Evolutionary conservation across 2,329 filamentous ascomycete species (phyloP).

Genomic region (Phialophora macrospora): DNA sequence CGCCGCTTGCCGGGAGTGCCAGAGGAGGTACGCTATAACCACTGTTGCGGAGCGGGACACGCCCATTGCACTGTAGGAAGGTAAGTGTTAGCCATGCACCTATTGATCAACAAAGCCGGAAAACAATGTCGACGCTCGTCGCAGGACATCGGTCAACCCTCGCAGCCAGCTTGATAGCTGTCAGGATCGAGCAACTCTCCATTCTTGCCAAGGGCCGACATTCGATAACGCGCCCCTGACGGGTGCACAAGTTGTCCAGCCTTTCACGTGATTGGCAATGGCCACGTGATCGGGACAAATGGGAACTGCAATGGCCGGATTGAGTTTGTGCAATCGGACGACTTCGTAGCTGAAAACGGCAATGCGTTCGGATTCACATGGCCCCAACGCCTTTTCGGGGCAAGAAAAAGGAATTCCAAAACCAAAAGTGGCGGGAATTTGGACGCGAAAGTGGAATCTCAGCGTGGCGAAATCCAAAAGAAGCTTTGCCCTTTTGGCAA

Average conservation of each 20-base stretch:
- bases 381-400: neutral
- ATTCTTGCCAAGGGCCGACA: neutral
- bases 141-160: neutral
- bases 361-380: neutral
- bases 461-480: slow-evolving; percentile 3
- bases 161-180: neutral
- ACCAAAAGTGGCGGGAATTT: neutral
- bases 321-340: neutral
- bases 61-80: slow-evolving; percentile 78
- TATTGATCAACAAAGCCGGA: neutral
- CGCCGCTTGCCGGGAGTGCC: slow-evolving; percentile 43
- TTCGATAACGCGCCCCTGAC: neutral
- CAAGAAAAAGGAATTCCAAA: neutral
- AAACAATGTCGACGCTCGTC: neutral
- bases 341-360: neutral
- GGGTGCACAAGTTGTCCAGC: neutral
- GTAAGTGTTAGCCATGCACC: slow-evolving; percentile 16
- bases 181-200: neutral
- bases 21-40: slow-evolving; percentile 82
- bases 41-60: slow-evolving; percentile 90
- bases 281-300: neutral
- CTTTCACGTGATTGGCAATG: neutral
- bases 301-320: neutral
- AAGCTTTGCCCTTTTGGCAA: neutral
- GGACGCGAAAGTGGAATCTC: neutral